Percentiles rank a stretch among this genome's conserved stretches.
Evolutionary conservation across 2,329 filamentous ascomycete genomes (phyloP).

Genomic region (Sclerotinia borealis): DNA sequence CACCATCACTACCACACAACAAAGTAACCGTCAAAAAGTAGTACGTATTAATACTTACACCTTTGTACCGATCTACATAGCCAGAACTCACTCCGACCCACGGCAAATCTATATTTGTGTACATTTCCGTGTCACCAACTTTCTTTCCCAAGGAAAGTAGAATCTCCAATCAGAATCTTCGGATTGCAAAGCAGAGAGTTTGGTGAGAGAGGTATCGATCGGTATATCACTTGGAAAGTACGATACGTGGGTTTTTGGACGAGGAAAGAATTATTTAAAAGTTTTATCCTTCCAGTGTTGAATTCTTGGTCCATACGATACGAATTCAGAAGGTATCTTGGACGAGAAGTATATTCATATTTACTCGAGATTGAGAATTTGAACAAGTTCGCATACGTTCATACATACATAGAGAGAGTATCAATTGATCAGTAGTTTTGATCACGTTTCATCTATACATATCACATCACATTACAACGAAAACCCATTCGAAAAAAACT

Average conservation of each 20-base stretch:
- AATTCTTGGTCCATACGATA: background rate
- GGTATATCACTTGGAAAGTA: background rate
- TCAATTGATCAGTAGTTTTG: constrained; percentile 9
- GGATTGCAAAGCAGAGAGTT: constrained; percentile 9
- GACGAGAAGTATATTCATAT: background rate
- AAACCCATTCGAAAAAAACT: background rate
- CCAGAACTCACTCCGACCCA: background rate
- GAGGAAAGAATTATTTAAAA: background rate
- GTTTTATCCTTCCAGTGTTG: background rate
- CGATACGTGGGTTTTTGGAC: background rate
- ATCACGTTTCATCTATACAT: background rate
- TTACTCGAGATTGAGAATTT: background rate
- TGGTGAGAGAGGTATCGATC: background rate
- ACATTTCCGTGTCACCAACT: background rate
- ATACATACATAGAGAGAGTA: background rate
- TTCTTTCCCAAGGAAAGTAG: background rate
- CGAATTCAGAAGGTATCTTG: background rate
- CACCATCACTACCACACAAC: background rate
- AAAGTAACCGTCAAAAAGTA: background rate
- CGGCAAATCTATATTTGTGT: background rate
- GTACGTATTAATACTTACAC: background rate
- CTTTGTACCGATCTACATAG: background rate
- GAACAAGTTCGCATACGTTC: background rate
- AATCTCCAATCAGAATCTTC: constrained; percentile 3
- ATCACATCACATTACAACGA: background rate